Evolutionary conservation across 306 rosid species (phyloP), one percentile per base, ranked within the genome.

Genomic region (Alnus glutinosa): DNA sequence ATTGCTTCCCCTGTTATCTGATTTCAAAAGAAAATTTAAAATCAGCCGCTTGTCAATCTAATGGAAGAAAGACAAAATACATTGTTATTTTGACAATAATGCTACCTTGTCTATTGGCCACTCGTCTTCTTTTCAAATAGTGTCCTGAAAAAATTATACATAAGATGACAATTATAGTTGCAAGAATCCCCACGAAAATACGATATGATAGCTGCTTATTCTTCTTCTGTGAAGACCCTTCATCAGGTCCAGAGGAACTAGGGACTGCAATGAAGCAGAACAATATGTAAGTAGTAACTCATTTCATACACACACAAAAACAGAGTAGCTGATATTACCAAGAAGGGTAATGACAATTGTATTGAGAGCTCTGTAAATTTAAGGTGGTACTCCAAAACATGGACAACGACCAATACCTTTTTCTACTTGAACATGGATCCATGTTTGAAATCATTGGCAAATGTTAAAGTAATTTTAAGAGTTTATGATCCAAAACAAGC

Each of bases 1-100:
- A 79, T 68, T 55, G 49, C 75, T 80, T 76, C 2, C 71, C 39
- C 9, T 32, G 44, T 69, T 78, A 23, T 46, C 92, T 88, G 73
- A 70, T 78, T 54, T 51, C 32, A 4, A 6, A n/a, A 71, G 75
- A 57, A 0, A 49, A 63, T 61, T 46, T 62, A 12, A 9, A 57
- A 9, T 5, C 16, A 18, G 11, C 28, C 10, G 28, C 5, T 32
- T 2, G 49, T 23, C 13, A 57, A 4, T 57, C 63, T 57, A 5
- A 3, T 36, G 37, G 37, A 36, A 36, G 37, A 36, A 36, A 36
- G 37, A 1, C 5, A 39, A 39, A 39, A 4, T 10, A 0, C 7
- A 42, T 42, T 42, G 7, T 0, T 37, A 3, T 42, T 48, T 48
- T 9, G 11, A 48, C 52, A 48, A 10, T 48, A 11, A 11, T 9